Percentiles rank a stretch among this genome's conserved stretches.
Conservation (phyloP, 2,329 filamentous ascomycete species). For the Ambrosiella xylebori region DNA sequence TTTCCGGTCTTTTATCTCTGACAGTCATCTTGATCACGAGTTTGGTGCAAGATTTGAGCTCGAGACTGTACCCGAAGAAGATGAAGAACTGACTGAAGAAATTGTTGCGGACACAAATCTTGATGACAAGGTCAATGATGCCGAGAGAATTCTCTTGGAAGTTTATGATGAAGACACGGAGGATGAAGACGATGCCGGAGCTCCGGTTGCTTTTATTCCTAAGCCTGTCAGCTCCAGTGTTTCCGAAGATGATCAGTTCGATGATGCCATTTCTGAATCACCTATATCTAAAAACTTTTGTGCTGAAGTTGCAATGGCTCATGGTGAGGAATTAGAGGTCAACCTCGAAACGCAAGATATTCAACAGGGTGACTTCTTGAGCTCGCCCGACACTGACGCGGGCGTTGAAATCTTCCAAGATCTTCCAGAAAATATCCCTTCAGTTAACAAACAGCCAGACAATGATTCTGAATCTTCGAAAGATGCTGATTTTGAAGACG, state of each 20-base stretch:
- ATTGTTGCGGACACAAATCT: not conserved
- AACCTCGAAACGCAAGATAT: not conserved
- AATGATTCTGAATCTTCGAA: too few species aligned
- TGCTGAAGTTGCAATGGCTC: too few species aligned
- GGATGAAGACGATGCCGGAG: slow-evolving; percentile 4
- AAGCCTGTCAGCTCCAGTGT: not conserved
- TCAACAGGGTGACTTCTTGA: not conserved
- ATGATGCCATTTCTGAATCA: not conserved
- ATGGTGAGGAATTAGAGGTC: not conserved
- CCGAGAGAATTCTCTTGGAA: not conserved
- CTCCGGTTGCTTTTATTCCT: not conserved
- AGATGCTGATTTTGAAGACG: not conserved
- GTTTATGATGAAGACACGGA: slow-evolving; percentile 2
- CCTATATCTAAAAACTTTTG: not conserved
- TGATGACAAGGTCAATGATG: too few species aligned
- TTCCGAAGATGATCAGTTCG: not conserved
- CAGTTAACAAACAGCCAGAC: not conserved
- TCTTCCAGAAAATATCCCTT: not conserved
- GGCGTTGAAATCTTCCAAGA: not conserved
- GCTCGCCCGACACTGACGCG: not conserved
- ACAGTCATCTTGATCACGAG: not conserved
- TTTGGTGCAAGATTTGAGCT: slow-evolving; percentile 4
- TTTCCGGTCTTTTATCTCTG: not conserved
- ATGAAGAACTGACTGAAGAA: not conserved
- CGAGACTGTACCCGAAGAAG: slow-evolving; percentile 7